Evolutionary conservation across 306 rosid genomes (phyloP).

Genomic region (Betula pendula): DNA sequence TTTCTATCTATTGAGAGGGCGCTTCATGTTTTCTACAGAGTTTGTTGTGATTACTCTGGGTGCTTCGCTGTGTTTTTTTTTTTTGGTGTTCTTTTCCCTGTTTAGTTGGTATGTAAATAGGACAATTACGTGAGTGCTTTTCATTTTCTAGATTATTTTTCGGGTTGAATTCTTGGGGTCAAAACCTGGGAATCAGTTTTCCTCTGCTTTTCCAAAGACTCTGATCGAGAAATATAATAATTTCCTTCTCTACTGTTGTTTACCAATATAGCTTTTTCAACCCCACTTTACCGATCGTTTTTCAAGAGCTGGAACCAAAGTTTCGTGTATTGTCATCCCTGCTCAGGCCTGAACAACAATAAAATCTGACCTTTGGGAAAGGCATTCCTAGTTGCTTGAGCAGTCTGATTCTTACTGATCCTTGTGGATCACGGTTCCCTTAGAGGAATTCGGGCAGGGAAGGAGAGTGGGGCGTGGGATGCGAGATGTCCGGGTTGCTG

Average conservation of each 20-base stretch:
- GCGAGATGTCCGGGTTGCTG: too few species aligned
- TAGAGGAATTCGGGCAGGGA: too few species aligned
- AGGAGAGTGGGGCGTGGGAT: too few species aligned
- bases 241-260: background rate
- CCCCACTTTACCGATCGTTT: background rate
- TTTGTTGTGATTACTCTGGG: slow-evolving; percentile 16
- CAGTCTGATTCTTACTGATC: background rate
- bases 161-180: slow-evolving; percentile 1
- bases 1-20: slow-evolving; percentile 15
- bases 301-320: background rate
- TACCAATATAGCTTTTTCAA: too few species aligned
- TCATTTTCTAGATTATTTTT: background rate
- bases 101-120: slow-evolving; percentile 20
- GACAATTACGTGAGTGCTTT: background rate
- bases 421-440: background rate
- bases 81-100: slow-evolving; percentile 17
- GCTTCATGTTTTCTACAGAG: slow-evolving; percentile 15
- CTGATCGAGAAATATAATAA: background rate
- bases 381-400: too few species aligned
- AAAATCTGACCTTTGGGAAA: too few species aligned
- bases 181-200: background rate
- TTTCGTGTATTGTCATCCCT: background rate
- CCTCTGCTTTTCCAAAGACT: background rate
- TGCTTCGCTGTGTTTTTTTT: slow-evolving; percentile 29
- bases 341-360: too few species aligned